Evolutionary conservation across 1,284 basidiomycete genomes (phyloP), one percentile per base, ranked within the genome.

Genomic region (Xerocomus amazonicus): DNA sequence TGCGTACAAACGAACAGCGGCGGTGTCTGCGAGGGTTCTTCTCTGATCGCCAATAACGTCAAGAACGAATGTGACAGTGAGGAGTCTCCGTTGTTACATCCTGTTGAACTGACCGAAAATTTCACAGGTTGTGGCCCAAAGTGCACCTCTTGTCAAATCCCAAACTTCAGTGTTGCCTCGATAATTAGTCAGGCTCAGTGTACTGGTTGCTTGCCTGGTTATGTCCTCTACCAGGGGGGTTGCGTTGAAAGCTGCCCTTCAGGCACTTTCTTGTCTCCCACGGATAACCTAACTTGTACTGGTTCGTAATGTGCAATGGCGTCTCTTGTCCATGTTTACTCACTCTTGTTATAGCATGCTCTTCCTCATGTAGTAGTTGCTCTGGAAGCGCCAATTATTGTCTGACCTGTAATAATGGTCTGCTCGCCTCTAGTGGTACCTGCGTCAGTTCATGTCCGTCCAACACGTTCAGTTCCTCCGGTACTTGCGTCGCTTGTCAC

Each of bases 51-150:
- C n/a, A 86, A 92, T 58, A 90, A 90, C 58, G 78, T 79, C 59
- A 92, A 91, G 70, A 72, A 78, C 19, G 79, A 82, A 56, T 92
- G 90, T 61, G 88, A 92, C 60, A 78, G 89, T 90, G 61, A 64
- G 86, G 77, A n/a, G 3, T 45, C 34, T 8, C 38, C 49, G 14
- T 19, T 47, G 14, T 38, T 49, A 16, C 27, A 32, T 40, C 3
- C 36, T 6, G n/a, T 27, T 50, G 5, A 51, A 28, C 35, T 5
- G 1, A 17, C 23, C 19, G 19, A 23, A 23, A 4, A 33, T 16
- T 43, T 47, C 35, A 16, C 54, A 89, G 87, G 77, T 49, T 91
- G 88, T 66, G 85, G 88, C 7, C 72, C 84, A 2, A 88, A 87
- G 64, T 92, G 90, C 63, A 87, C 84, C 10, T 73, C 80, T 0